Conservation (phyloP, 2,329 filamentous ascomycete species). For the Didymella sp. region DNA sequence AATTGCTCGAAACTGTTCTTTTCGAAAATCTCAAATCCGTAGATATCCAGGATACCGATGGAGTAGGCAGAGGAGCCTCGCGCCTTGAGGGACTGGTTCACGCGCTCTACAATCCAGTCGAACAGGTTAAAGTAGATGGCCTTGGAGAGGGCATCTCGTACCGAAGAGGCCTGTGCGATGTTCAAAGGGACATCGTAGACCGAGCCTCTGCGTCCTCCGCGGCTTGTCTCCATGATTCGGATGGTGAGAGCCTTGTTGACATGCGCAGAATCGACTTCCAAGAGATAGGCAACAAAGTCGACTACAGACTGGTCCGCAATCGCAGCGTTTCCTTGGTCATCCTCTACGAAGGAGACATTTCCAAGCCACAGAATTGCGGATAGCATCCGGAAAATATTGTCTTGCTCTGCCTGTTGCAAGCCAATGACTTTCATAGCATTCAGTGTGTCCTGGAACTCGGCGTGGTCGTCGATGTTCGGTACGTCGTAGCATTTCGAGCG, state of each 20-base stretch:
- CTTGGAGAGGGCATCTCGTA: slow-evolving; percentile 89
- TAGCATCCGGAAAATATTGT: slow-evolving; percentile 95
- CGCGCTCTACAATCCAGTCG: slow-evolving; percentile 94
- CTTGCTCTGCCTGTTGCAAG: slow-evolving; percentile 84
- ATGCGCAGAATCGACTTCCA: slow-evolving; percentile 82
- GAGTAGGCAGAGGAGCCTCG: slow-evolving; percentile 78
- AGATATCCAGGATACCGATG: slow-evolving; percentile 97
- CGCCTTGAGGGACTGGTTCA: slow-evolving; percentile 87
- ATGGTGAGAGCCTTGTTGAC: slow-evolving; percentile 89
- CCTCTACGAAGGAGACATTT: slow-evolving; percentile 89
- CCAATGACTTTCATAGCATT: slow-evolving; percentile 96
- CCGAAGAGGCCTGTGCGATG: slow-evolving; percentile 81
- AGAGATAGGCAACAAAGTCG: slow-evolving; percentile 90
- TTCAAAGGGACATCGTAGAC: slow-evolving; percentile 82
- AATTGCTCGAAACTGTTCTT: slow-evolving; percentile 98
- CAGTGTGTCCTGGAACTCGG: slow-evolving; percentile 88
- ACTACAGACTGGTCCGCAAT: slow-evolving; percentile 90
- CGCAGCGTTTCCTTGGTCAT: slow-evolving; percentile 85
- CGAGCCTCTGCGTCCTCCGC: slow-evolving; percentile 70
- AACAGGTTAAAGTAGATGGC: slow-evolving; percentile 98
- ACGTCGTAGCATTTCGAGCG: slow-evolving; percentile 95
- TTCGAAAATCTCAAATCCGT: slow-evolving; percentile 98
- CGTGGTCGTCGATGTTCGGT: slow-evolving; percentile 87
- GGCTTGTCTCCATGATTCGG: slow-evolving; percentile 77
- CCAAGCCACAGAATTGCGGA: slow-evolving; percentile 92